Conservation (phyloP, 345 rosid genomes). For the Psidium guajava region DNA sequence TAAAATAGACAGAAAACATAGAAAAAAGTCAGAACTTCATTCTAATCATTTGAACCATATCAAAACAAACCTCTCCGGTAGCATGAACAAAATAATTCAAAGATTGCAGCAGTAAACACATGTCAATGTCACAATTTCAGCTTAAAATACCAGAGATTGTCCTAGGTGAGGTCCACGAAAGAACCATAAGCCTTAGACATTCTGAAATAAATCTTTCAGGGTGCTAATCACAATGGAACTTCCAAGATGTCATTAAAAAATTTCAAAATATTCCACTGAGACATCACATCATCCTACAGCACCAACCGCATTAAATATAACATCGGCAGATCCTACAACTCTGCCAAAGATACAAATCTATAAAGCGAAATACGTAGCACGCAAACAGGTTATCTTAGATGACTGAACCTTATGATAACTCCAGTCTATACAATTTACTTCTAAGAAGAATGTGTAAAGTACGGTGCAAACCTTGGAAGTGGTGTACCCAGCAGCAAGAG, state of each 20-base stretch:
- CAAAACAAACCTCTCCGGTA: neutral
- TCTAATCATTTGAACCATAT: neutral
- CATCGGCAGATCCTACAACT: neutral
- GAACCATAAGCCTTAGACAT: neutral
- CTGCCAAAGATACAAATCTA: neutral
- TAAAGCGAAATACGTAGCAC: neutral
- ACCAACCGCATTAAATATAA: neutral
- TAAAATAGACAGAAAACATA: neutral
- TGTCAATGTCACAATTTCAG: neutral
- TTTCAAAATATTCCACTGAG: neutral
- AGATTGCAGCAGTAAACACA: neutral
- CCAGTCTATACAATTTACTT: neutral
- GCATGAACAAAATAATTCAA: neutral
- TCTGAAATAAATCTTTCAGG: neutral
- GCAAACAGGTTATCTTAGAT: neutral
- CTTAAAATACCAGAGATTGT: neutral
- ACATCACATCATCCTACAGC: neutral
- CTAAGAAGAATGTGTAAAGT: neutral
- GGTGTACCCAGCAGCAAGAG: slow-evolving; percentile 96
- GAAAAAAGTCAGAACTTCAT: neutral
- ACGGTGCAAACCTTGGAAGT: slow-evolving; percentile 64
- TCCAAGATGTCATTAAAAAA: neutral
- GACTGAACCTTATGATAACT: neutral
- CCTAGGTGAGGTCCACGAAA: neutral
- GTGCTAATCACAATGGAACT: neutral